Evolutionary conservation across 768 basidiomycete species (phyloP), one percentile per base, ranked within the genome.

Genomic region (Boletus vermiculosoides): DNA sequence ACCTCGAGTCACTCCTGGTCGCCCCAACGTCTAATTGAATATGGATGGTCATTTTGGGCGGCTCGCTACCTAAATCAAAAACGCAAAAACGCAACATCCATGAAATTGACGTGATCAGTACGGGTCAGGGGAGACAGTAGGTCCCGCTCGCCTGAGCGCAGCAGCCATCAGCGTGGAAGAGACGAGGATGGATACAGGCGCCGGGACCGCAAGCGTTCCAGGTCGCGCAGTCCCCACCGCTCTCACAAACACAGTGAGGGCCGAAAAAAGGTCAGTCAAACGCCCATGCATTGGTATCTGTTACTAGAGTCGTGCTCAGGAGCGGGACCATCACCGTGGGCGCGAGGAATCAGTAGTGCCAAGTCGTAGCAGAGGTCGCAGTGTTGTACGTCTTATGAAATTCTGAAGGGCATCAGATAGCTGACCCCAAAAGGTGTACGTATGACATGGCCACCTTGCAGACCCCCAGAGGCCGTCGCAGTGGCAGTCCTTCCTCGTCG

Each of bases 341-440:
- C 56, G 49, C 13, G 52, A 36, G 25, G 58, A 52, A 18, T 50
- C 47, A 6, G 48, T 48, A 9, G 55, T 15, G 5, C 47, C 47
- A n/a, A 58, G 55, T 12, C 57, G 50, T 47, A 47, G 33, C 15
- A 59, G 64, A 54, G 65, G 66, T 13, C 69, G 65, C 11, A 71
- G 71, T 53, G 59, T 71, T 39, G 71, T 71, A 72, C 70, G 70
- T 67, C 56, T 48, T 20, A 3, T 22, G 37, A 20, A n/a, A 33
- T 8, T 23, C 5, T 1, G 3, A 15, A 34, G 18, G 15, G 25
- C 30, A 49, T 50, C 42, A 9, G 60, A 51, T 56, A 23, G 30
- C 57, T 71, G 48, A 71, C 67, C 63, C 61, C 54, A 58, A 54
- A 72, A 72, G 69, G 57, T 54, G 57, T 54, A 47, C 41, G 57